phyloP scores from a whole-genome alignment of 805 yeast species.

The Saturnispora sekii region DNA sequence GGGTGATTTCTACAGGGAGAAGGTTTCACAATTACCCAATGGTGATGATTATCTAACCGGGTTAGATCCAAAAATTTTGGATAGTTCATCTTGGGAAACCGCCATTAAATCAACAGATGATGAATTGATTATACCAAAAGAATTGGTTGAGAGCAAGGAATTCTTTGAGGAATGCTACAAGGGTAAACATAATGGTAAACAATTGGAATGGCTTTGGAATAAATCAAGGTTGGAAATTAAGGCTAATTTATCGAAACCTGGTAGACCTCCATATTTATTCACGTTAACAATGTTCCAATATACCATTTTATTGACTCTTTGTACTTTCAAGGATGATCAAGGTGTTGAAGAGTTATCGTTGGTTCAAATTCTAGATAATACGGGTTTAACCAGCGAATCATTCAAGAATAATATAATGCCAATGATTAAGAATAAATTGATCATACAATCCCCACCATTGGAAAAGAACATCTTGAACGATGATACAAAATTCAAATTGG shows the following conservation, averaged over 20 bases:
- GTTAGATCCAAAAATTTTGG: constrained; percentile 27
- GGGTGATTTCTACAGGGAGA: constrained; percentile 31
- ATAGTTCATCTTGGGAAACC: constrained; percentile 25
- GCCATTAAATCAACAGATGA: constrained; percentile 25
- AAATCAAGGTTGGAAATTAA: constrained; percentile 85
- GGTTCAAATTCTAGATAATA: constrained; percentile 51
- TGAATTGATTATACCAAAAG: constrained; percentile 56
- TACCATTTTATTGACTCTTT: constrained; percentile 71
- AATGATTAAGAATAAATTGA: constrained; percentile 65
- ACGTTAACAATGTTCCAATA: constrained; percentile 81
- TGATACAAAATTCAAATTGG: constrained; percentile 57
- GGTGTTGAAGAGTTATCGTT: constrained; percentile 50
- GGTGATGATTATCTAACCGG: constrained; percentile 19
- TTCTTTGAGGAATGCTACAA: constrained; percentile 62
- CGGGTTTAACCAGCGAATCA: constrained; percentile 55
- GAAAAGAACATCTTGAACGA: constrained; percentile 41
- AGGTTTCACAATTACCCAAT: constrained; percentile 11
- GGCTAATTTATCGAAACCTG: constrained; percentile 74
- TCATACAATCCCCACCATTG: constrained; percentile 58
- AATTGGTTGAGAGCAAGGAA: constrained; percentile 53
- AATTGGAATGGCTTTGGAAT: constrained; percentile 93
- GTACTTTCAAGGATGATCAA: constrained; percentile 29
- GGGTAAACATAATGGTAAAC: constrained; percentile 74
- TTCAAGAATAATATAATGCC: constrained; percentile 74
- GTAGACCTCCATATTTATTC: constrained; percentile 71